Evolutionary conservation across 495 filamentous ascomycete species (phyloP).

Genomic region (Xeromyces bisporus): DNA sequence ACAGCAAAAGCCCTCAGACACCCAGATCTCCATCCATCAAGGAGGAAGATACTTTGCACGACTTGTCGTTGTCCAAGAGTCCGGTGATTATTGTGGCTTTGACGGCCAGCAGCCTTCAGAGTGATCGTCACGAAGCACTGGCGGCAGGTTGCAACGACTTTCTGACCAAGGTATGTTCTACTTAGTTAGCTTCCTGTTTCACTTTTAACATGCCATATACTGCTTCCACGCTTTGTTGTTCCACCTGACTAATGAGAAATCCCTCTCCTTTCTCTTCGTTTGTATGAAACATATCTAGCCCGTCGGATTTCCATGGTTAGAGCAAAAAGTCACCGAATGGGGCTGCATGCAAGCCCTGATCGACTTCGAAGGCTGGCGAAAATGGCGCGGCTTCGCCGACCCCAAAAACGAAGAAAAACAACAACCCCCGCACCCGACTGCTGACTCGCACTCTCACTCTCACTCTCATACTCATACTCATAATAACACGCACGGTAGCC

Average conservation of each 20-base stretch:
- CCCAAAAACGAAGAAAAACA: too few species aligned
- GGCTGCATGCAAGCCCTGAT: slow-evolving; percentile 98
- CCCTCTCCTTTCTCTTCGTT: neutral
- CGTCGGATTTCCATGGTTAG: slow-evolving; percentile 93
- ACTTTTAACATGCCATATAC: too few species aligned
- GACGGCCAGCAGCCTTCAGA: slow-evolving; percentile 83
- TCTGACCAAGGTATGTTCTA: slow-evolving; percentile 68
- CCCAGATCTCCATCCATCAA: slow-evolving; percentile 16
- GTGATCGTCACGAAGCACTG: slow-evolving; percentile 84
- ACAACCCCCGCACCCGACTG: too few species aligned
- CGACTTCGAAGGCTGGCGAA: slow-evolving; percentile 95
- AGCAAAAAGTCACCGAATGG: slow-evolving; percentile 97
- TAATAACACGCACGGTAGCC: slow-evolving; percentile 13
- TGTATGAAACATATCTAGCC: slow-evolving; percentile 37
- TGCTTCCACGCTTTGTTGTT: too few species aligned
- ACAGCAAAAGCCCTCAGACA: slow-evolving; percentile 8
- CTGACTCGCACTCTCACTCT: too few species aligned
- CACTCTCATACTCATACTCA: too few species aligned
- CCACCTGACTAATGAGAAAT: too few species aligned
- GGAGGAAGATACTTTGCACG: slow-evolving; percentile 45
- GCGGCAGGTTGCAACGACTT: slow-evolving; percentile 98
- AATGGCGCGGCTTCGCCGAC: slow-evolving; percentile 73
- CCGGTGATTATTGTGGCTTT: slow-evolving; percentile 96
- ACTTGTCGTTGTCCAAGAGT: slow-evolving; percentile 68
- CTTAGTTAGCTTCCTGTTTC: too few species aligned